These are phyloP conservation scores for Vitis hybrid DNA, from an alignment of 177 flowering plant genomes.

Conservation along the genomic window DNA sequence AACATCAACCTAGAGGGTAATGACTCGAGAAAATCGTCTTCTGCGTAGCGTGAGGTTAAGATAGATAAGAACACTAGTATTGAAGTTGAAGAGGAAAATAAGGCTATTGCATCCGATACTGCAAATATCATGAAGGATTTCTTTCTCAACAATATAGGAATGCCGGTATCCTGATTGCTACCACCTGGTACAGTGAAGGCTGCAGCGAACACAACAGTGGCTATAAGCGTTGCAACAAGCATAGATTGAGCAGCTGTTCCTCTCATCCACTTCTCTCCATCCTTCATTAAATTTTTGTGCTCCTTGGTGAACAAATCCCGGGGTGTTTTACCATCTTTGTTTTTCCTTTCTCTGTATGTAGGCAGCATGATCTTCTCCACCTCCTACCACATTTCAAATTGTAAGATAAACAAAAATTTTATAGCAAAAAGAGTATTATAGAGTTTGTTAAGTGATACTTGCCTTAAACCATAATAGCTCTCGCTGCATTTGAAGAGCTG, in stretches of 20 bases:
- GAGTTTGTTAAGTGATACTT: background rate
- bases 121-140: no score
- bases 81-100: no score
- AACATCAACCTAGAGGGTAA: no score
- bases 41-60: no score
- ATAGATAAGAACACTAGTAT: no score
- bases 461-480: slow-evolving; percentile 39
- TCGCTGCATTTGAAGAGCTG: slow-evolving; percentile 35
- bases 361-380: background rate
- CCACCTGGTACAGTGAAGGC: slow-evolving; percentile 8
- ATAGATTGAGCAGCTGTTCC: background rate
- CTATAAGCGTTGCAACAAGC: slow-evolving; percentile 2
- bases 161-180: background rate
- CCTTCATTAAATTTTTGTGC: background rate
- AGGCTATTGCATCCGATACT: no score
- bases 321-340: background rate
- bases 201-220: slow-evolving; percentile 6
- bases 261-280: background rate
- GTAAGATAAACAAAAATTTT: no score
- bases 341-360: background rate
- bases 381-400: background rate
- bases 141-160: no score
- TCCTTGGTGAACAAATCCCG: background rate
- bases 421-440: no score
- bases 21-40: no score